Conservation (phyloP, 768 basidiomycete genomes). For the Coprinopsis strossmayeri region DNA sequence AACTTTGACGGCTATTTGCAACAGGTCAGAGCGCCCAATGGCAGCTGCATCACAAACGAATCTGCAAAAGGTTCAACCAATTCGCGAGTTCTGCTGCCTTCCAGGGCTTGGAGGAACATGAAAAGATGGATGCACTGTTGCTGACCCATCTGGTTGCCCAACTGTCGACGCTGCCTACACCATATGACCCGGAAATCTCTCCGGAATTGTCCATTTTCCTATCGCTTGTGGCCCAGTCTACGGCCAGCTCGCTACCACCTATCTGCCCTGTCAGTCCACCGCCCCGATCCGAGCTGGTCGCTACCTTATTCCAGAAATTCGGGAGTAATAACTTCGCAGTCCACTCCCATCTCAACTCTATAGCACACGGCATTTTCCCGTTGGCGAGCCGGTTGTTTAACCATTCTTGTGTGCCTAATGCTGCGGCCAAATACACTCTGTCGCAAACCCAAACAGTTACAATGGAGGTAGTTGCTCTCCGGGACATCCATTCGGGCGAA, state of each 20-base stretch:
- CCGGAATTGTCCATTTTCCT: slow-evolving; percentile 29
- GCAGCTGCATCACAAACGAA: slow-evolving; percentile 54
- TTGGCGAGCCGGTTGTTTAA: slow-evolving; percentile 76
- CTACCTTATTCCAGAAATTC: slow-evolving; percentile 50
- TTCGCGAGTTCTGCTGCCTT: slow-evolving; percentile 42
- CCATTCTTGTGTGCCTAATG: slow-evolving; percentile 76
- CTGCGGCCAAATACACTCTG: slow-evolving; percentile 54
- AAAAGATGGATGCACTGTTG: slow-evolving; percentile 55
- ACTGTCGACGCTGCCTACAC: slow-evolving; percentile 17
- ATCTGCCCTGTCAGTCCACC: slow-evolving; percentile 16
- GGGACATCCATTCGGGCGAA: slow-evolving; percentile 48
- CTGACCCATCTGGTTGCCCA: slow-evolving; percentile 57
- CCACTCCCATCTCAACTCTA: slow-evolving; percentile 62
- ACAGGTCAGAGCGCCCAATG: slow-evolving; percentile 68
- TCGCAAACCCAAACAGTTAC: slow-evolving; percentile 25
- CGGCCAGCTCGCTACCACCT: not conserved
- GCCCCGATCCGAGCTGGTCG: slow-evolving; percentile 26
- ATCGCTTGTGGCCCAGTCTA: slow-evolving; percentile 28
- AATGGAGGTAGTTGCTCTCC: slow-evolving; percentile 65
- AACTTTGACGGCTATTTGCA: slow-evolving; percentile 5
- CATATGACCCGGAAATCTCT: slow-evolving; percentile 17
- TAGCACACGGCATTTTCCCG: slow-evolving; percentile 74
- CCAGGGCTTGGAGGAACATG: slow-evolving; percentile 43
- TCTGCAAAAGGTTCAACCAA: slow-evolving; percentile 55
- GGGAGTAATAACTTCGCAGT: slow-evolving; percentile 80